A percentile compares a stretch with the other conserved stretches of the same genome.
Evolutionary conservation across 2,329 filamentous ascomycete species (phyloP).

Genomic region (Clonostachys sp.): DNA sequence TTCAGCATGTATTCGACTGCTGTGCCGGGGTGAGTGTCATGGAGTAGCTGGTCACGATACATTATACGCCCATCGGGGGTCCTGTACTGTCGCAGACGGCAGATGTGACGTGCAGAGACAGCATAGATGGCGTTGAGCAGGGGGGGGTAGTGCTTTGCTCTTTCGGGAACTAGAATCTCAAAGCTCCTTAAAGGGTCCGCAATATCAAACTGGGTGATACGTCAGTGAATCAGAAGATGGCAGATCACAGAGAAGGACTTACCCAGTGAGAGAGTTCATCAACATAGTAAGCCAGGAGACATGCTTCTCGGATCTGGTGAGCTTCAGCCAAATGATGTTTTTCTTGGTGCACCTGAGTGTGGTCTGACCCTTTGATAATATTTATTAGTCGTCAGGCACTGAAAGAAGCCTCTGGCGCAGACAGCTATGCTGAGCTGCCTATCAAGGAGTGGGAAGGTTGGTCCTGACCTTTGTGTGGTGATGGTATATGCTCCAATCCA

Average conservation of each 20-base stretch:
- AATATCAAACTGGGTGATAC: slow-evolving; percentile 23
- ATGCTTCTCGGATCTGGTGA: slow-evolving; percentile 26
- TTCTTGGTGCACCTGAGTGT: not conserved
- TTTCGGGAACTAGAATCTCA: slow-evolving; percentile 27
- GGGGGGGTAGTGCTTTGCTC: slow-evolving; percentile 25
- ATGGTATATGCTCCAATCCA: too few species aligned
- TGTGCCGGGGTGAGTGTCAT: slow-evolving; percentile 24
- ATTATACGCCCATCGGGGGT: slow-evolving; percentile 22
- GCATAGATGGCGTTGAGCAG: slow-evolving; percentile 32
- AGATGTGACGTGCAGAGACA: slow-evolving; percentile 29
- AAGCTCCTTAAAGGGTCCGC: slow-evolving; percentile 33
- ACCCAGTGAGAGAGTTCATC: slow-evolving; percentile 34
- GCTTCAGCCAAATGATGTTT: slow-evolving; percentile 17
- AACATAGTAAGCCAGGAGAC: slow-evolving; percentile 29
- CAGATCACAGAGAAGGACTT: slow-evolving; percentile 1
- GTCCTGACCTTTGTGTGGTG: too few species aligned
- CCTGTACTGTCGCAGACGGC: slow-evolving; percentile 28
- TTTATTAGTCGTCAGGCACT: not conserved
- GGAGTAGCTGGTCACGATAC: slow-evolving; percentile 29
- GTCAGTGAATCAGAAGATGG: too few species aligned
- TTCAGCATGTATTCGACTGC: slow-evolving; percentile 33
- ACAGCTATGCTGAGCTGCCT: not conserved
- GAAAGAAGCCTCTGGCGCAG: not conserved
- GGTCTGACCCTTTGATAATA: not conserved
- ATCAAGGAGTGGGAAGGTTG: not conserved